Conservation (phyloP, 1,284 basidiomycete genomes). For the Melampsora larici-populina region DNA sequence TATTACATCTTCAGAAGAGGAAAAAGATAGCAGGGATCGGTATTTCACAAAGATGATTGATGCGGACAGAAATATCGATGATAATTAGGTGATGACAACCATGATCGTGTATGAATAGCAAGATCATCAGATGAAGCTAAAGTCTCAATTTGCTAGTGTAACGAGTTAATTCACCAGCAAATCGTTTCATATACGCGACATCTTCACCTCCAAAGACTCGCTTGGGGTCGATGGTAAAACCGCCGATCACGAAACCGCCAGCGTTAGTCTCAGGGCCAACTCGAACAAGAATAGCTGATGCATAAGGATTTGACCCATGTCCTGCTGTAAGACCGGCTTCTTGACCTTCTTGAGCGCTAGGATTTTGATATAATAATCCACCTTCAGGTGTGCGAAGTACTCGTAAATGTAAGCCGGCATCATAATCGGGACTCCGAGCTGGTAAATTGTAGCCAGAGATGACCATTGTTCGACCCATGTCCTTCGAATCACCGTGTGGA, state of each 20-base stretch:
- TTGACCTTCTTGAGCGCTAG: conserved; percentile 33
- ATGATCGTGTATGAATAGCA: too few relatives aligned
- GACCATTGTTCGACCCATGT: conserved; percentile 36
- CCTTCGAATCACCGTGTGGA: not conserved
- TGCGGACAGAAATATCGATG: too few relatives aligned
- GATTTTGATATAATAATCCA: conserved; percentile 50
- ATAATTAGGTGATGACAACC: too few relatives aligned
- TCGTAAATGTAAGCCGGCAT: conserved; percentile 49
- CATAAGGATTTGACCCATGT: not conserved
- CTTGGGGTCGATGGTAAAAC: conserved; percentile 44
- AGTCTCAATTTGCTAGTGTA: not conserved
- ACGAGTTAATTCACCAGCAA: conserved; percentile 47
- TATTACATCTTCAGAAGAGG: too few relatives aligned
- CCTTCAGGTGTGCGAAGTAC: conserved; percentile 48
- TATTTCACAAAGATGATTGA: too few relatives aligned
- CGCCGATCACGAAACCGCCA: conserved; percentile 47
- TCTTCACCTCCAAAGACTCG: conserved; percentile 46
- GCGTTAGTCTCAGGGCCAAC: conserved; percentile 18
- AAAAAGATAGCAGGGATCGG: too few relatives aligned
- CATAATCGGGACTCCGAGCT: conserved; percentile 47
- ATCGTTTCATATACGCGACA: conserved; percentile 46
- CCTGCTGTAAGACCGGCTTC: conserved; percentile 1
- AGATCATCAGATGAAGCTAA: too few relatives aligned
- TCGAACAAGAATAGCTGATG: conserved; percentile 32
- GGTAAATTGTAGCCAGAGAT: conserved; percentile 48